Evolutionary conservation across 2,329 filamentous ascomycete genomes (phyloP).

Genomic region (Tolypocladium sp.): DNA sequence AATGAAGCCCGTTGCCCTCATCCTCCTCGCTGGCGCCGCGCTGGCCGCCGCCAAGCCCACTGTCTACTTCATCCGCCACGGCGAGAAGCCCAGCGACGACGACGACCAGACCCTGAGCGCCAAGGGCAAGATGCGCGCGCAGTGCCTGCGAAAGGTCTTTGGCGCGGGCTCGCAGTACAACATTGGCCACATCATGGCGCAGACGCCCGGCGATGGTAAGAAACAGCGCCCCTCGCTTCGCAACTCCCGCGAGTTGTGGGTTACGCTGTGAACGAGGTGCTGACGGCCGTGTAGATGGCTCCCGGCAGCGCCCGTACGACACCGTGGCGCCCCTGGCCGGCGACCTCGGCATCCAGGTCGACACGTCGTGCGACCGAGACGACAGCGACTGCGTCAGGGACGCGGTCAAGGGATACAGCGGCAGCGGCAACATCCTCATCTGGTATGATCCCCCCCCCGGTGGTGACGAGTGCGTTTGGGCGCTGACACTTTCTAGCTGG

Average conservation of each 20-base stretch:
- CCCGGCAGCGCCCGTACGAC: conserved; percentile 41
- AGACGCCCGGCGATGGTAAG: conserved; percentile 38
- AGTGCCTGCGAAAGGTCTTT: conserved; percentile 51
- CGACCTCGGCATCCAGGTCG: conserved; percentile 45
- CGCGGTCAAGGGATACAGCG: conserved; percentile 35
- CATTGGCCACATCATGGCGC: conserved; percentile 50
- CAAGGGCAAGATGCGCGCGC: conserved; percentile 44
- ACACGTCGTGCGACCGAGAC: conserved; percentile 46
- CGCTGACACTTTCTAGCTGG: conserved; percentile 32
- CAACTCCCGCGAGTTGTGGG: not conserved
- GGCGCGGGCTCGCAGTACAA: conserved; percentile 40
- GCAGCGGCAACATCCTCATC: conserved; percentile 48
- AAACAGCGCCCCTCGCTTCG: not conserved
- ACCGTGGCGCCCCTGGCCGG: conserved; percentile 47
- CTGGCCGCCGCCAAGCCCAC: conserved; percentile 27
- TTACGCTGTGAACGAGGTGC: not conserved
- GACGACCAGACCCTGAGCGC: conserved; percentile 35
- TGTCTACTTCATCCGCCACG: conserved; percentile 55
- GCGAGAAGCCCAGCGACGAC: conserved; percentile 48
- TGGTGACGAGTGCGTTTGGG: too few species aligned
- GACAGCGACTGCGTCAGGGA: conserved; percentile 44
- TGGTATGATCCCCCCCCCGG: conserved; percentile 21
- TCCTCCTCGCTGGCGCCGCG: conserved; percentile 8
- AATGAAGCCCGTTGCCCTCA: conserved; percentile 12
- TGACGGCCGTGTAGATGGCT: conserved; percentile 29